Evolutionary conservation across 1,284 basidiomycete genomes (phyloP), one percentile per base, ranked within the genome.

Genomic region (Crucibulum parvulum): DNA sequence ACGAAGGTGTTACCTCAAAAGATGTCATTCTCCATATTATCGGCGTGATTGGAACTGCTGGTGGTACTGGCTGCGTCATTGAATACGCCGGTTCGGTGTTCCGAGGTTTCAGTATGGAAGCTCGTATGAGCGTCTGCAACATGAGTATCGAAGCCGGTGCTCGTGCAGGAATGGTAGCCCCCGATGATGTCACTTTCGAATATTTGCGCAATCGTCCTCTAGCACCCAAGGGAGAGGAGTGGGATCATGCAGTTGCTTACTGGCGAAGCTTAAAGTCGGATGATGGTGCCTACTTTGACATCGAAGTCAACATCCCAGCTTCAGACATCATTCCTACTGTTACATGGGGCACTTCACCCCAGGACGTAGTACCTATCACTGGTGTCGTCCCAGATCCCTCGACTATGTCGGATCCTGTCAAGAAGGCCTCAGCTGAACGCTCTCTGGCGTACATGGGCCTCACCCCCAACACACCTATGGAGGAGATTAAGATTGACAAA

Each of bases 91-190:
- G 96, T 7, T 93, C 92, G 2, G 93, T 96, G 56, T 94, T 98
- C 78, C 93, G 95, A 60, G 86, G 85, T 13, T 92, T 98, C 72
- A 94, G 92, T 71, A 96, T 98, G 94, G 96, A 98, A 75, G 94
- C 93, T 43, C 88, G 95, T 54, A 98, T 98, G 95, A 96, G 94
- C 68, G 94, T 95, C 67, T 98, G 95, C 79, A 98, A 98, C 81
- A 98, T 98, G 96, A 95, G 94, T 64, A 98, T 98, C 74, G 96
- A 98, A 78, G 96, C 90, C 61, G 96, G 96, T 72, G 96, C 96
- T 64, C 88, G 96, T 69, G 95, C 95, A 6, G 96, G 96, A 59
- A 96, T 98, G 94, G 88, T 98, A 64, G 96, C 95, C 10, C 95
- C 96, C 1, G 96, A 98, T 75, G 93, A 97, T 39, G 81, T 91